Evolutionary conservation across 495 filamentous ascomycete species (phyloP).

Genomic region (Physcia stellaris): DNA sequence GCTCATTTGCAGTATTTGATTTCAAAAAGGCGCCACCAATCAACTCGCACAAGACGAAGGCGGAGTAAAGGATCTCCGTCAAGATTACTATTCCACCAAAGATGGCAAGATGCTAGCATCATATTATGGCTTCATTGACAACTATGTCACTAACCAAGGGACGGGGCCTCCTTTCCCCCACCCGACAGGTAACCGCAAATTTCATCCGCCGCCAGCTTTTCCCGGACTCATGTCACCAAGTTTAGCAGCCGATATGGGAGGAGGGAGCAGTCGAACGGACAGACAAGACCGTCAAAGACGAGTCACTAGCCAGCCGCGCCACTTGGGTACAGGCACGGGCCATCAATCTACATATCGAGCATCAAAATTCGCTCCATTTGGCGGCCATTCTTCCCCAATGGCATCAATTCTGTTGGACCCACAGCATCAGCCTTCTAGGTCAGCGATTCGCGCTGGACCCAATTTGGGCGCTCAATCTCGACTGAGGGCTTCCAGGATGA

Average conservation of each 20-base stretch:
- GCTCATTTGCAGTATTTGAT: conserved; percentile 94
- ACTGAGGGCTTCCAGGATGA: conserved; percentile 29
- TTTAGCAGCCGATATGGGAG: conserved; percentile 39
- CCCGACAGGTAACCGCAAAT: conserved; percentile 33
- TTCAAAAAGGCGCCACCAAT: conserved; percentile 72
- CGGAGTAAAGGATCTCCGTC: conserved; percentile 49
- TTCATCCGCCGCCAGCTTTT: conserved; percentile 69
- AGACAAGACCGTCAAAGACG: conserved; percentile 16
- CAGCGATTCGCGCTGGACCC: conserved; percentile 31
- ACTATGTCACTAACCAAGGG: conserved; percentile 60
- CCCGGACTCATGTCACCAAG: conserved; percentile 55
- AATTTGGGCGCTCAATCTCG: conserved; percentile 36
- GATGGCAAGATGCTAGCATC: conserved; percentile 96
- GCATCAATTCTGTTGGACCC: conserved; percentile 71
- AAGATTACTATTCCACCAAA: conserved; percentile 88
- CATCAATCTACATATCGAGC: conserved; percentile 18
- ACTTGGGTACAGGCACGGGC: conserved; percentile 1
- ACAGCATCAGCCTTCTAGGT: conserved; percentile 64
- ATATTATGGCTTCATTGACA: conserved; percentile 82
- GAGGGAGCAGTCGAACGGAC: conserved; percentile 1
- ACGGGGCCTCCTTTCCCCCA: conserved; percentile 37
- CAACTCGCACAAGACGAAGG: conserved; percentile 25
- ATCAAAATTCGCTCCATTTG: conserved; percentile 17
- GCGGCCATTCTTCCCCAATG: conserved; percentile 23
- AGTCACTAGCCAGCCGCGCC: conserved; percentile 15